Conservation (phyloP, 148 eudicot species). For the Pouteria glomerata region DNA sequence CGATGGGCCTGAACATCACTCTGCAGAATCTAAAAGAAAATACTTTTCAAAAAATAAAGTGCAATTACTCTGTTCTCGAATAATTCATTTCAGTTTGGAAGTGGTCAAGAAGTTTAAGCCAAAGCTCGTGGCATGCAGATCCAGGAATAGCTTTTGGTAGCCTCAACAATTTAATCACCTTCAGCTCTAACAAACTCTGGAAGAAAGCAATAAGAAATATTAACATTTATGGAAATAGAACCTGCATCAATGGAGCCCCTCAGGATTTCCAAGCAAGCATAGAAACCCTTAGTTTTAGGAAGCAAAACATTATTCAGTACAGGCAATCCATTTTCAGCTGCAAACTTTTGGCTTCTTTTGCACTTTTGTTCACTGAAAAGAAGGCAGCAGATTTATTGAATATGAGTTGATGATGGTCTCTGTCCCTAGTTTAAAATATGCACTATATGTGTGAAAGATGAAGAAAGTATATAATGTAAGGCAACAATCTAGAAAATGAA, state of each 20-base stretch:
- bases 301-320: slow-evolving; percentile 59
- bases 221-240: slow-evolving; percentile 13
- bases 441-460: neutral
- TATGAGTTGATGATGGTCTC: neutral
- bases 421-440: neutral
- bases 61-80: neutral
- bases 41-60: neutral
- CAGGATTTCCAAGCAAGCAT: slow-evolving; percentile 55
- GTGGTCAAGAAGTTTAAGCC: neutral
- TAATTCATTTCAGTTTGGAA: neutral
- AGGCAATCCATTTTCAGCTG: slow-evolving; percentile 60
- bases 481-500: neutral
- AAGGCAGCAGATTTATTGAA: neutral
- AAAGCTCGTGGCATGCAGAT: neutral
- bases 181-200: neutral
- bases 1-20: too few relatives aligned
- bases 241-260: slow-evolving; percentile 74
- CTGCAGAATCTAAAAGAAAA: too few relatives aligned
- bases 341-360: slow-evolving; percentile 48
- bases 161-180: neutral
- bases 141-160: neutral
- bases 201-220: neutral
- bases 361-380: slow-evolving; percentile 55
- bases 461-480: neutral
- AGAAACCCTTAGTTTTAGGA: slow-evolving; percentile 72